These are phyloP conservation scores for Erodium chrysanthum DNA, from an alignment of 441 rosid genomes.

Conservation along the genomic window DNA sequence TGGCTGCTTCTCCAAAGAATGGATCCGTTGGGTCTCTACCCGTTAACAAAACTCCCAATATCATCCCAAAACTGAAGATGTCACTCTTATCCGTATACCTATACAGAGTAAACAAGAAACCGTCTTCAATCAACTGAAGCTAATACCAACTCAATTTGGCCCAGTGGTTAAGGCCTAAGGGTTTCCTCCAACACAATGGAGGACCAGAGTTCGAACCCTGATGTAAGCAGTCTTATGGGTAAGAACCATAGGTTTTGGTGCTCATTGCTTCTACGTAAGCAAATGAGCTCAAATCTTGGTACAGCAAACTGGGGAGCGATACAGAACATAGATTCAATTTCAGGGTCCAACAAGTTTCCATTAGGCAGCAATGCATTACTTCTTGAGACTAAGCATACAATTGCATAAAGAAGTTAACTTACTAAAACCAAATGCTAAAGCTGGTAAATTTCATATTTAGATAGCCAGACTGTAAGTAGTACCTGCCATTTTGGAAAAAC, in stretches of 20 bases:
- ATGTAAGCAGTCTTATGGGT: too few species aligned
- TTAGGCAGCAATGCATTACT: not conserved
- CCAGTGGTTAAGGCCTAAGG: too few species aligned
- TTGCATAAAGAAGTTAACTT: not conserved
- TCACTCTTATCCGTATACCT: conserved; percentile 87
- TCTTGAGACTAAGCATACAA: not conserved
- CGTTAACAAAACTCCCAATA: conserved; percentile 69
- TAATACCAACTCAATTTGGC: too few species aligned
- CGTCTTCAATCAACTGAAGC: conserved; percentile 17
- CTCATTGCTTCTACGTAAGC: too few species aligned
- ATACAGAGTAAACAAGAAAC: conserved; percentile 16
- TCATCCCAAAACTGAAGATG: conserved; percentile 89
- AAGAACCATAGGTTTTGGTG: too few species aligned
- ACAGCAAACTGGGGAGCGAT: too few species aligned
- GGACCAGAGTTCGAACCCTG: too few species aligned
- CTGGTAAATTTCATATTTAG: not conserved
- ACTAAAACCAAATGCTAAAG: not conserved
- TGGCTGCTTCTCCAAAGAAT: conserved; percentile 48
- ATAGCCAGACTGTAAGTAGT: conserved; percentile 15
- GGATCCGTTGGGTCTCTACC: conserved; percentile 69
- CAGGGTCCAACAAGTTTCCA: not conserved
- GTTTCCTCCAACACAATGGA: too few species aligned
- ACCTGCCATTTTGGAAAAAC: conserved; percentile 74
- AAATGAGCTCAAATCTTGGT: too few species aligned
- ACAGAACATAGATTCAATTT: not conserved